phyloP scores from a whole-genome alignment of 257 asterid species.

The Solanum lignicaule region DNA sequence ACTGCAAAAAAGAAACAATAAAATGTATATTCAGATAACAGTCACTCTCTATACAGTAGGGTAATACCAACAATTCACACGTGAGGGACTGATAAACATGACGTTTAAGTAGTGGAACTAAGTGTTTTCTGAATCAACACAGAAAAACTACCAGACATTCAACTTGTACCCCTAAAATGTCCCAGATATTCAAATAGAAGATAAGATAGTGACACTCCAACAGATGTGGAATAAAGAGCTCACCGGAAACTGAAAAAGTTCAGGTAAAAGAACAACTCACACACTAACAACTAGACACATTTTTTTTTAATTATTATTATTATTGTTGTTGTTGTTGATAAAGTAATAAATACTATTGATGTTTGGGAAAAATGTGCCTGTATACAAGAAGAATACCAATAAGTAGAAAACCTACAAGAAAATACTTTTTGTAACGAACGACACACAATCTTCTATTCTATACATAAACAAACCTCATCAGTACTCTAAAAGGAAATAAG shows the following conservation, averaged over 20 bases:
- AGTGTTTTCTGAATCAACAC: not conserved
- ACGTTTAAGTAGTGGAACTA: not conserved
- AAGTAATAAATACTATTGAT: not conserved
- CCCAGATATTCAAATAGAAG: not conserved
- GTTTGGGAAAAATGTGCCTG: not conserved
- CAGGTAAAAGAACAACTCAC: not conserved
- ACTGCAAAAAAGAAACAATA: slow-evolving; percentile 37
- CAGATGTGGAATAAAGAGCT: not conserved
- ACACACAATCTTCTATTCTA: not conserved
- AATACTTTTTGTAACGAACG: not conserved
- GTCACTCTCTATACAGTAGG: not conserved
- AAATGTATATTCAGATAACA: not conserved
- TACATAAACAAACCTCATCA: not conserved
- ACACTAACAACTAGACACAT: not conserved
- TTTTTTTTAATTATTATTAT: not conserved
- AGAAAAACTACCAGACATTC: not conserved
- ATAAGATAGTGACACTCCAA: not conserved
- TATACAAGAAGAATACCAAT: not conserved
- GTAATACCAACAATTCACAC: not conserved
- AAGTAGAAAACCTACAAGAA: not conserved
- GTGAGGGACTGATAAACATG: not conserved
- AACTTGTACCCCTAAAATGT: not conserved
- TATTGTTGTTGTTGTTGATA: not conserved
- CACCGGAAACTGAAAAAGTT: not conserved
- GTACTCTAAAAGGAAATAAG: not conserved